Evolutionary conservation across 352 stramenopile species (phyloP), one percentile per base, ranked within the genome.

Genomic region (Phytopythium sindhum): DNA sequence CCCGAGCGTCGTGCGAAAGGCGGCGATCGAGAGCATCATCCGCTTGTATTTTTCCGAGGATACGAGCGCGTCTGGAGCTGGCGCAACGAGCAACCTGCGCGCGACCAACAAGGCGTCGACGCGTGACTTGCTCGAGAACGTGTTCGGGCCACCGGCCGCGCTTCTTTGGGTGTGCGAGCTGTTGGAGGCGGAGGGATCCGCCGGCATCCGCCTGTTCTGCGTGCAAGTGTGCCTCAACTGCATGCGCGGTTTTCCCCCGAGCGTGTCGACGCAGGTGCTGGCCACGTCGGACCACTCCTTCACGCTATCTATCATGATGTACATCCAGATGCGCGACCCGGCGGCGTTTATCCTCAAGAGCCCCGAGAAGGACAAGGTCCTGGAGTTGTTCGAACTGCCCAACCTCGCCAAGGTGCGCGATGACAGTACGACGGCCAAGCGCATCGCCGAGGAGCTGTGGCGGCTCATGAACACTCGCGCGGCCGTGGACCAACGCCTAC

Each of bases 11-110:
- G 87, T 95, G 19, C 87, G 87, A 23, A 91, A 92, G 65, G 87
- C 80, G 15, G 87, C 87, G 4, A 93, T 95, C 37, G 87, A 95
- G 55, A 91, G 84, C 65, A 89, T 95, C 45, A 64, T 95, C 31
- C 85, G 87, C 1, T 58, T 95, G 15, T 93, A 90, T 66, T 95
- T 95, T 62, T 77, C 84, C 11, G 87, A 95, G 75, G 85, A 94
- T 28, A 78, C 85, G 0, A 78, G 48, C 26, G 67, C 52, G 24
- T 57, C 65, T 17, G 5, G n/a, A 28, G 17, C 21, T 24, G 29
- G 57, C 24, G 4, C 62, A 3, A 45, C 60, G n/a, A 77, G 68
- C 10, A 75, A 33, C 17, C 61, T 66, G 37, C 66, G 33, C n/a
- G 47, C 62, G 50, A 26, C 50, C 35, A 67, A 47, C 51, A 15